phyloP scores from a whole-genome alignment of 2,329 filamentous ascomycete species.

The Claviceps monticola region DNA sequence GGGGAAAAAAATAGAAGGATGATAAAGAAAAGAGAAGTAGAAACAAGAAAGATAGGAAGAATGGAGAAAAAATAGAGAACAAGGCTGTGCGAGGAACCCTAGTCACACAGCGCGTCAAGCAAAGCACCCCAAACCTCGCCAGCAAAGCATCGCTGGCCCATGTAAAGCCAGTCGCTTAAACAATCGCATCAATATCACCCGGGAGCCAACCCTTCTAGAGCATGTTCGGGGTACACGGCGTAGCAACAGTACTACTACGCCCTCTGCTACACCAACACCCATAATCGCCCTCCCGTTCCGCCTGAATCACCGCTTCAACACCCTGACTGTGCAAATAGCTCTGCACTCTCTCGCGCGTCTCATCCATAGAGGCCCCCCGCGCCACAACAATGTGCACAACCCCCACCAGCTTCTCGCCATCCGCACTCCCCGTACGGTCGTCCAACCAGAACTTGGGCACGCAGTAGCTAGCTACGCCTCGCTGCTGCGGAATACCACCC shows the following conservation, averaged over 20 bases:
- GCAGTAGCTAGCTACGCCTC: conserved; percentile 74
- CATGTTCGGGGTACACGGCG: conserved; percentile 20
- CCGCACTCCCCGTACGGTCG: conserved; percentile 38
- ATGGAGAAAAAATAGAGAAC: neutral
- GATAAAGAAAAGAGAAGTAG: neutral
- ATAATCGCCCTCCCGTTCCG: conserved; percentile 68
- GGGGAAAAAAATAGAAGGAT: neutral
- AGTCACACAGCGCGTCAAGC: neutral
- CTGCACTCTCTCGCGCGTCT: conserved; percentile 65
- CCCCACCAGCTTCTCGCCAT: conserved; percentile 50
- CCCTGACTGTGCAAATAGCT: conserved; percentile 56
- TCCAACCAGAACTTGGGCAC: conserved; percentile 90
- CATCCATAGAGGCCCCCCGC: conserved; percentile 59
- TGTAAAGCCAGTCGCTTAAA: neutral
- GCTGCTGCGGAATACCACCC: conserved; percentile 65
- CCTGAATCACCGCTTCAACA: conserved; percentile 76
- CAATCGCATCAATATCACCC: neutral
- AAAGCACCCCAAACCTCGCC: neutral
- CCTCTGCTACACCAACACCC: conserved; percentile 42
- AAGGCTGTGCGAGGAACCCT: too few species aligned
- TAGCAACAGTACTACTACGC: conserved; percentile 13
- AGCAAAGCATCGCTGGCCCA: neutral
- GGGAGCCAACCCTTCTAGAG: conserved; percentile 13
- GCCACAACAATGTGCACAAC: conserved; percentile 77
- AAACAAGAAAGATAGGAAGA: neutral